Percentiles rank a stretch among this genome's conserved stretches.
phyloP scores from a whole-genome alignment of 345 rosid species.

The Streptanthus diversifolius region DNA sequence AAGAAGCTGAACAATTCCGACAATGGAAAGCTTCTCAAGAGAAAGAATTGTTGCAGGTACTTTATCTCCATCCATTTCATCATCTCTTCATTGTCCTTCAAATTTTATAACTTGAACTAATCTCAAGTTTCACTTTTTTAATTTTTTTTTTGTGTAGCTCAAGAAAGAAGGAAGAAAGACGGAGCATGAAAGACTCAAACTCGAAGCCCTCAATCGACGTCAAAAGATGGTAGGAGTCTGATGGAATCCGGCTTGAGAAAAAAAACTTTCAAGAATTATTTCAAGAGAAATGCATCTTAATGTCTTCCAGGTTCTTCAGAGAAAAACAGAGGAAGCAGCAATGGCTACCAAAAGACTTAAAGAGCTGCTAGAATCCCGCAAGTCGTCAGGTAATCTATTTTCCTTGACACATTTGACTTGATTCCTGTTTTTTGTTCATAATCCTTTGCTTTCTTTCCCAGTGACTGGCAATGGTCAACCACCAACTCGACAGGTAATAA shows the following conservation, averaged over 20 bases:
- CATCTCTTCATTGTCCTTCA: not conserved
- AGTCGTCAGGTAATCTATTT: conserved; percentile 40
- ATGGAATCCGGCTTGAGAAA: not conserved
- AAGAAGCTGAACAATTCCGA: conserved; percentile 82
- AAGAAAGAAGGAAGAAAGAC: conserved; percentile 72
- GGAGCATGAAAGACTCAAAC: conserved; percentile 72
- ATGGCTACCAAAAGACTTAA: conserved; percentile 78
- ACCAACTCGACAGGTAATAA: conserved; percentile 48
- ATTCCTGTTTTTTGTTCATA: conserved; percentile 6
- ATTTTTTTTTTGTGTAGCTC: conserved; percentile 44
- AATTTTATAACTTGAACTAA: not conserved
- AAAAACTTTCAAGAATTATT: not conserved
- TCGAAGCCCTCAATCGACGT: conserved; percentile 67
- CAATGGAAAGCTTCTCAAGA: conserved; percentile 80
- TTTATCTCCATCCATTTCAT: conserved; percentile 1
- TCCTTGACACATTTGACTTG: not conserved
- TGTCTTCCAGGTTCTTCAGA: conserved; percentile 67
- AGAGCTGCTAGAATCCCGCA: conserved; percentile 72
- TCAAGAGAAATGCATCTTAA: not conserved
- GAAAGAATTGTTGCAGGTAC: conserved; percentile 74
- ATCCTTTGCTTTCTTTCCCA: conserved; percentile 30
- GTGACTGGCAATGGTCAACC: conserved; percentile 48
- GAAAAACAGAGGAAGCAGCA: conserved; percentile 88
- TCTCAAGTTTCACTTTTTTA: not conserved
- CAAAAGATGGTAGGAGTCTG: conserved; percentile 58